phyloP scores from a whole-genome alignment of 306 rosid species.

The Glycine latifolia region DNA sequence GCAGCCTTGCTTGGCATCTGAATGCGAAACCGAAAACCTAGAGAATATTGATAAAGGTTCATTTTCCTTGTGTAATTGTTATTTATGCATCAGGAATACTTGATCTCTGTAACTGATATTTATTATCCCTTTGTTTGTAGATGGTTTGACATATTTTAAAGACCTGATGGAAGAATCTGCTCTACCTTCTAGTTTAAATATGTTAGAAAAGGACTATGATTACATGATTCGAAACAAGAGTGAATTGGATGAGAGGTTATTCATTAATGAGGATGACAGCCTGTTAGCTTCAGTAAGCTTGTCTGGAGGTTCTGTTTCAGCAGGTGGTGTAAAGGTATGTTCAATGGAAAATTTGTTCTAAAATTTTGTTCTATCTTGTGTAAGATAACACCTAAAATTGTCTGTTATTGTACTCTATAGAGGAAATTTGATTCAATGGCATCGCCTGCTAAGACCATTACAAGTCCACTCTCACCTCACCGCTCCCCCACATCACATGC shows the following conservation, averaged over 20 bases:
- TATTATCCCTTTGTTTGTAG: conserved; percentile 55
- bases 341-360: conserved; percentile 19
- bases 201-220: conserved; percentile 82
- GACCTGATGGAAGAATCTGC: conserved; percentile 79
- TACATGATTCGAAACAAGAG: conserved; percentile 68
- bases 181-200: conserved; percentile 64
- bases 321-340: conserved; percentile 81
- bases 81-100: conserved; percentile 16
- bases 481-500: conserved; percentile 81
- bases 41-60: conserved; percentile 80
- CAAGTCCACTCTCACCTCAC: conserved; percentile 89
- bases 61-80: conserved; percentile 18
- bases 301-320: conserved; percentile 70
- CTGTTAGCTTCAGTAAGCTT: conserved; percentile 82
- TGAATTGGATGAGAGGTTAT: conserved; percentile 91
- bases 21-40: conserved; percentile 71
- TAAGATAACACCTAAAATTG: conserved; percentile 34
- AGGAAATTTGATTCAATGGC: conserved; percentile 78
- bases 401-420: conserved; percentile 54
- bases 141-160: conserved; percentile 84
- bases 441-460: conserved; percentile 81
- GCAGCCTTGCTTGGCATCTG: conserved; percentile 74
- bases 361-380: not conserved
- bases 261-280: conserved; percentile 87
- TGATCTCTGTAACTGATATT: conserved; percentile 27